Base-by-base conservation (phyloP, 345 rosid genomes). In the Streptanthus diversifolius region DNA sequence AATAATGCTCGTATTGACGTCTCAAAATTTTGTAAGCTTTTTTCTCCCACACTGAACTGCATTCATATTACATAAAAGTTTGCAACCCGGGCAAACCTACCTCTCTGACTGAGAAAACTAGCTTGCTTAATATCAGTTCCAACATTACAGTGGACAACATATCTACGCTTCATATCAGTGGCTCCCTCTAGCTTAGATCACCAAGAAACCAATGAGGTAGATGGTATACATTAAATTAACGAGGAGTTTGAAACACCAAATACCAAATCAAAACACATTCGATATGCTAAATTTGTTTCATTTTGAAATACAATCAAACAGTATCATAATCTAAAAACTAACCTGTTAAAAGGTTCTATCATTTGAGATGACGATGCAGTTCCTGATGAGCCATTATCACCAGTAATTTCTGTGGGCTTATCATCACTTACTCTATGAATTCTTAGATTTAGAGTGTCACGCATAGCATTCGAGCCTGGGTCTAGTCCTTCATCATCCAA, bases 51-150 rank as follows among this genome's bases (percentile, higher is more conserved):
- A 13, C 30, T 73, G 51, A 32, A 32, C 5, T 44, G 58, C 32
- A 18, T 37, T 57, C 27, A 36, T 35, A 37, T 66, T 4, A 35
- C 17, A 21, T 68, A 7, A 43, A n/a, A 13, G 22, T 18, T 11
- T 70, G 37, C 60, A 43, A 59, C 47, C 13, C 7, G 3, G 51
- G 15, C 14, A 49, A 59, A 62, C 60, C 12, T 75, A 90, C 95
- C 98, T 85, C 84, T 83, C 76, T 83, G 91, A 30, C 98, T 96
- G 58, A 92, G 88, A 83, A 92, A 92, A 80, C 89, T 92, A 68
- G 96, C 96, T 77, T 88, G 96, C 73, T 88, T 92, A 55, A 92
- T 92, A 72, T 90, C 96, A 73, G 96, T 92, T 70, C 96, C 98
- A 53, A 87, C 79, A 70, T 90, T 92, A 74, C 92, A 90, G 76